These are phyloP conservation scores for Mycena vulgaris DNA, from an alignment of 768 basidiomycete genomes.

Conservation along the genomic window DNA sequence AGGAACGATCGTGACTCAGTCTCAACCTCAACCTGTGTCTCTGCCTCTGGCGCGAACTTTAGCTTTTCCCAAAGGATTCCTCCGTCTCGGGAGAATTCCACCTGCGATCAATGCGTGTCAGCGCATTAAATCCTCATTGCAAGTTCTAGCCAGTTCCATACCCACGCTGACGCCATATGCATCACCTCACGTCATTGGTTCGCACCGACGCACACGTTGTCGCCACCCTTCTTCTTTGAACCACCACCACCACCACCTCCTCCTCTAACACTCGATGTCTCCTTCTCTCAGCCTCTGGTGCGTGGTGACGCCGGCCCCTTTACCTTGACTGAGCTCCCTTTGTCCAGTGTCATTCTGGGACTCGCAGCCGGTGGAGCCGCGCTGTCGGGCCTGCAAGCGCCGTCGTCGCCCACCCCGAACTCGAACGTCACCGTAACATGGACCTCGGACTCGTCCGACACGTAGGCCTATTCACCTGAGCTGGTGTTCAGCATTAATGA, in stretches of 20 bases:
- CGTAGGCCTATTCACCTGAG: slow-evolving; percentile 3
- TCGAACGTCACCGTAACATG: slow-evolving; percentile 28
- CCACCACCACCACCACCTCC: slow-evolving; percentile 29
- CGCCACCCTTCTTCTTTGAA: background rate
- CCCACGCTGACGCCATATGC: background rate
- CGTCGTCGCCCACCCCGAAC: slow-evolving; percentile 1
- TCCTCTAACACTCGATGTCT: slow-evolving; percentile 20
- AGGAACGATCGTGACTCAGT: too few species aligned
- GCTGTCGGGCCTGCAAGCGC: slow-evolving; percentile 19
- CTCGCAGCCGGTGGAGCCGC: slow-evolving; percentile 9
- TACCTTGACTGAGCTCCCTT: background rate
- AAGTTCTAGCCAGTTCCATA: slow-evolving; percentile 4
- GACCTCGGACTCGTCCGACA: slow-evolving; percentile 29
- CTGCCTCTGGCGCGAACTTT: too few species aligned
- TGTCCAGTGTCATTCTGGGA: slow-evolving; percentile 9
- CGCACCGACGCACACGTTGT: slow-evolving; percentile 6
- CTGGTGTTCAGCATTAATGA: background rate
- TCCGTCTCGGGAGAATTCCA: background rate
- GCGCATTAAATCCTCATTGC: slow-evolving; percentile 21
- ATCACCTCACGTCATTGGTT: slow-evolving; percentile 3
- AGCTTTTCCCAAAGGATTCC: background rate
- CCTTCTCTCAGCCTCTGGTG: background rate
- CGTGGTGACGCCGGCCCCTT: background rate
- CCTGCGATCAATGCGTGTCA: background rate
- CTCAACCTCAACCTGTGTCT: too few species aligned